Percentiles rank a stretch among this genome's conserved stretches.
Evolutionary conservation across 2,329 filamentous ascomycete genomes (phyloP).

Genomic region (Mariannaea sp.): DNA sequence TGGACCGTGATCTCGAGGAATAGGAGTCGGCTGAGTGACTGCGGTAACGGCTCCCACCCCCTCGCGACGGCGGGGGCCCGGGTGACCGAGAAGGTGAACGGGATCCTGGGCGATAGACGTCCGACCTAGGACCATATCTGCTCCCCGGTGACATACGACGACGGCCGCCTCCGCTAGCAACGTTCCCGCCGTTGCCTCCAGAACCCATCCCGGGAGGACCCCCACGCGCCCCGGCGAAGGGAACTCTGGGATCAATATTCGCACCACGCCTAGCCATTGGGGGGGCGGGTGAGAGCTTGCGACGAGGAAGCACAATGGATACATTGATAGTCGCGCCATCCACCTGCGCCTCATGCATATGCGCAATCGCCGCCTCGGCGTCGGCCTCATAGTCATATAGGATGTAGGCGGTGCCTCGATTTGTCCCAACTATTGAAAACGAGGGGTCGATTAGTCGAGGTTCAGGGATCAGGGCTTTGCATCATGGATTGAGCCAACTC

Average conservation of each 20-base stretch:
- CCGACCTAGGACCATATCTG: slow-evolving; percentile 51
- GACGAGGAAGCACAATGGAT: slow-evolving; percentile 83
- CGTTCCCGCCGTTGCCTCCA: slow-evolving; percentile 38
- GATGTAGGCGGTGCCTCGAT: slow-evolving; percentile 93
- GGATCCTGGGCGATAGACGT: slow-evolving; percentile 67
- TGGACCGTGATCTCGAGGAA: slow-evolving; percentile 55
- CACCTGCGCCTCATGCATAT: slow-evolving; percentile 97
- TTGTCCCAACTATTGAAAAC: slow-evolving; percentile 70
- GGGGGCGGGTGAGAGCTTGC: slow-evolving; percentile 81
- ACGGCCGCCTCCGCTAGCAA: slow-evolving; percentile 45
- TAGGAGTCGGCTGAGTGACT: slow-evolving; percentile 51
- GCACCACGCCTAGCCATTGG: slow-evolving; percentile 69
- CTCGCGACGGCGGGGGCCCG: slow-evolving; percentile 45
- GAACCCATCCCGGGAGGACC: slow-evolving; percentile 36
- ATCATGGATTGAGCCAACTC: slow-evolving; percentile 42
- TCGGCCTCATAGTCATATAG: slow-evolving; percentile 77
- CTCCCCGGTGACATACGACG: slow-evolving; percentile 43
- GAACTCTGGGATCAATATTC: slow-evolving; percentile 58
- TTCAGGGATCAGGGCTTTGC: slow-evolving; percentile 13
- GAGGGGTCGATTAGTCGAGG: slow-evolving; percentile 22
- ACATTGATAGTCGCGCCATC: slow-evolving; percentile 84
- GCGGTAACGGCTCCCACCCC: slow-evolving; percentile 48
- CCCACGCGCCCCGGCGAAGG: slow-evolving; percentile 40
- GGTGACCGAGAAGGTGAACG: slow-evolving; percentile 53
- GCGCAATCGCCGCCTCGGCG: slow-evolving; percentile 85